These are phyloP conservation scores for Fistulifera solaris DNA, from an alignment of 108 stramenopile genomes.

Conservation along the genomic window DNA sequence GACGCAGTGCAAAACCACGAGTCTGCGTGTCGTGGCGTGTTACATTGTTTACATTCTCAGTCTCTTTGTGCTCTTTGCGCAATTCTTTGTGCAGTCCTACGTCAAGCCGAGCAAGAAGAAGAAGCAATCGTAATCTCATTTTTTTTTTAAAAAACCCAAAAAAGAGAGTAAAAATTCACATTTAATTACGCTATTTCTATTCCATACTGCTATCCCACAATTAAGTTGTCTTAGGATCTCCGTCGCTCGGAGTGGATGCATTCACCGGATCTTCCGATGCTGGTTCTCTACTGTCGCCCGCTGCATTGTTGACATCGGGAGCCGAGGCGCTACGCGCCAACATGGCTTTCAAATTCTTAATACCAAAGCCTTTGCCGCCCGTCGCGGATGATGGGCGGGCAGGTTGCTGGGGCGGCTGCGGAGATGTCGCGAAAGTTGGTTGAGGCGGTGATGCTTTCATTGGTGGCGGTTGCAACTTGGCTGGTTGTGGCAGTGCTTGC, in stretches of 20 bases:
- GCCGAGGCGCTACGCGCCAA: conserved; percentile 10
- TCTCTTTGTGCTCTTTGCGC: conserved; percentile 91
- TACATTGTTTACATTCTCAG: conserved; percentile 95
- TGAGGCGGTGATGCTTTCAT: too few relatives aligned
- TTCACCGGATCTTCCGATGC: too few relatives aligned
- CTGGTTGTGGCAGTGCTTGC: too few relatives aligned
- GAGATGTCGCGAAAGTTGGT: too few relatives aligned
- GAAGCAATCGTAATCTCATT: conserved; percentile 11
- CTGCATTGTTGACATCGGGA: not conserved
- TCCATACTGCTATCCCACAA: too few relatives aligned
- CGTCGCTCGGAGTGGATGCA: too few relatives aligned
- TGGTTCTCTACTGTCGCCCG: not conserved
- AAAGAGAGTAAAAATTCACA: too few relatives aligned
- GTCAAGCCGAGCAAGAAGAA: conserved; percentile 81
- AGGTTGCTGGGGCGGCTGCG: too few relatives aligned
- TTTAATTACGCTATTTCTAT: too few relatives aligned
- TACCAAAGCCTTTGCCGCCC: conserved; percentile 34
- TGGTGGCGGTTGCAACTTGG: too few relatives aligned
- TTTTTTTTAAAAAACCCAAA: too few relatives aligned
- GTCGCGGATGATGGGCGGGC: conserved; percentile 1
- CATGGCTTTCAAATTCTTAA: conserved; percentile 34
- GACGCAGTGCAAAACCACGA: conserved; percentile 54
- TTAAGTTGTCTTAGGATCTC: too few relatives aligned
- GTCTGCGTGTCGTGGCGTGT: conserved; percentile 51
- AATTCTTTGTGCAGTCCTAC: conserved; percentile 95